Percentiles rank a stretch among this genome's conserved stretches.
Conservation (phyloP, 106 monocot species). For the Hemerocallis citrina region DNA sequence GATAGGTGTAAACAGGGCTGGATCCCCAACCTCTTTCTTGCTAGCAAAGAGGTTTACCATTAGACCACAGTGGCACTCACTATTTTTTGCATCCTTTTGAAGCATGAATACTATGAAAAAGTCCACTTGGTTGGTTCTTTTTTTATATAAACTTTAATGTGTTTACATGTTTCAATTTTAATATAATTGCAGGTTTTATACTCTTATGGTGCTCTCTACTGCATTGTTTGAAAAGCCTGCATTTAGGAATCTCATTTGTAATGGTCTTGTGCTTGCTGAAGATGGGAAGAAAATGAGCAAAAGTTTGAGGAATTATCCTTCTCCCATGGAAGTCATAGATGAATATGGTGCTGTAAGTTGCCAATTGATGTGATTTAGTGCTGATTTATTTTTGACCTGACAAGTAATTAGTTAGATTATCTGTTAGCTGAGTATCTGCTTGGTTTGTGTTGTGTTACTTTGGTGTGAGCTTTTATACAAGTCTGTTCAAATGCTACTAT, state of each 20-base stretch:
- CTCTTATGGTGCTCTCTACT: slow-evolving; percentile 95
- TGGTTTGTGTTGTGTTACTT: no score
- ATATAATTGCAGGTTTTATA: slow-evolving; percentile 78
- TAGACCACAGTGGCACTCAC: no score
- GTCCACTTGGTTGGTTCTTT: neutral
- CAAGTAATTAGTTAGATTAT: neutral
- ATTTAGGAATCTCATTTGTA: slow-evolving; percentile 95
- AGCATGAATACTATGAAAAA: neutral
- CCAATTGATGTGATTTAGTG: neutral
- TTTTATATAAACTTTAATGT: neutral
- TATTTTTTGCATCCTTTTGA: neutral
- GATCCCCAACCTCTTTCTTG: no score
- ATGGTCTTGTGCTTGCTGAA: slow-evolving; percentile 94
- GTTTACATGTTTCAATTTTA: neutral
- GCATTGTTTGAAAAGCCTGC: slow-evolving; percentile 95
- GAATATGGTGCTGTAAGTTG: slow-evolving; percentile 90
- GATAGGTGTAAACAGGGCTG: no score
- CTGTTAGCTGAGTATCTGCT: no score
- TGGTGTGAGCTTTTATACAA: no score
- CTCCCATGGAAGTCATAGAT: slow-evolving; percentile 84
- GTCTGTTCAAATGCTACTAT: no score
- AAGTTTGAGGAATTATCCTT: slow-evolving; percentile 82
- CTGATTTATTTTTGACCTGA: neutral
- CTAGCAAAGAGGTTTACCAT: no score
- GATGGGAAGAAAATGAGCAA: slow-evolving; percentile 99